A percentile compares a stretch with the other conserved stretches of the same genome.
Conservation (phyloP, 768 basidiomycete genomes). For the Auriscalpium microsporum region DNA sequence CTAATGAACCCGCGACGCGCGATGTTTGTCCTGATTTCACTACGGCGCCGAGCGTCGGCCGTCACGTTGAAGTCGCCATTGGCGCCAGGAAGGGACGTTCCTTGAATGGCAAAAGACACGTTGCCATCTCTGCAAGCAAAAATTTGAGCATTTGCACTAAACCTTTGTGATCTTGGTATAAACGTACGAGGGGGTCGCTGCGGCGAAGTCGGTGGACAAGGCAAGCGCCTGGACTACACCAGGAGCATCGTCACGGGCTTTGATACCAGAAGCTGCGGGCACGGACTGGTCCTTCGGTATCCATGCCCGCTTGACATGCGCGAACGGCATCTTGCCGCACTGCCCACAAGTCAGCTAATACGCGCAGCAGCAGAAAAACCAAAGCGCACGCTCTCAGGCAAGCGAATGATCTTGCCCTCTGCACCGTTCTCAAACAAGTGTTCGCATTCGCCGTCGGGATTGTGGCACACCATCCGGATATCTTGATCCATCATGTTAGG, state of each 20-base stretch:
- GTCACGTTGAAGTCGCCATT: neutral
- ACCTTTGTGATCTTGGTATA: no score
- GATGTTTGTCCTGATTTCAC: neutral
- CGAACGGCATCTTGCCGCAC: conserved; percentile 3
- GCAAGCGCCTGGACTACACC: neutral
- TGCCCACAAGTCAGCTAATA: neutral
- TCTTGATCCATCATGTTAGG: neutral
- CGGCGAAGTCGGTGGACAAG: neutral
- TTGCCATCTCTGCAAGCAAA: neutral
- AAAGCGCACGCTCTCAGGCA: conserved; percentile 8
- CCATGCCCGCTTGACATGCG: neutral
- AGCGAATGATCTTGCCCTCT: conserved; percentile 14
- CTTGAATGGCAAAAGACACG: neutral
- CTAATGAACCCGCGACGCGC: neutral
- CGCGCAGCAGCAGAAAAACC: neutral
- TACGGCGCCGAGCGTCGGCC: neutral
- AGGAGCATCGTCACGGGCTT: neutral
- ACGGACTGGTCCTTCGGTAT: neutral
- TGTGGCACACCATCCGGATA: conserved; percentile 2
- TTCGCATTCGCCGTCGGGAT: conserved; percentile 2
- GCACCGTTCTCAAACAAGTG: conserved; percentile 14
- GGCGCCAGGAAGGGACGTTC: neutral
- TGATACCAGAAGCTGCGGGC: neutral
- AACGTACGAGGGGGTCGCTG: neutral
- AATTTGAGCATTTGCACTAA: neutral